A percentile compares a stretch with the other conserved stretches of the same genome.
Evolutionary conservation across 176 grass and related monocot species (phyloP).

Genomic region (Oryza punctata): DNA sequence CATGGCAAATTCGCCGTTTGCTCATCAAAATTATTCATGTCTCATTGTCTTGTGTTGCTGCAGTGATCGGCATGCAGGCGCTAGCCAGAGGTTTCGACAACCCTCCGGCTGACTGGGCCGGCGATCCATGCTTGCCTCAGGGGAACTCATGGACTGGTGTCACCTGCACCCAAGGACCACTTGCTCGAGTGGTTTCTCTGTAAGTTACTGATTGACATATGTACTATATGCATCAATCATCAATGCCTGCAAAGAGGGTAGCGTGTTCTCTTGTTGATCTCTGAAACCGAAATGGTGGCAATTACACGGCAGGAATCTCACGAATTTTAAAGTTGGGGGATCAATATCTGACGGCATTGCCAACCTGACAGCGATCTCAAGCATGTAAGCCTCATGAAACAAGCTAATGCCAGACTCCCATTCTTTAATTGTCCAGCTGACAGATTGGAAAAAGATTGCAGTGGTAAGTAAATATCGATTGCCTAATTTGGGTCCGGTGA

Average conservation of each 20-base stretch:
- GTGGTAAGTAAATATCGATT: background rate
- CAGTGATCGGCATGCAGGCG: conserved; percentile 82
- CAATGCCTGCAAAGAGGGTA: background rate
- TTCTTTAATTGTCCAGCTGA: background rate
- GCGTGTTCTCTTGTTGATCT: background rate
- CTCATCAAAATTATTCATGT: background rate
- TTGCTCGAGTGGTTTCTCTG: conserved; percentile 61
- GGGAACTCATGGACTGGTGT: conserved; percentile 84
- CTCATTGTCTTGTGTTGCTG: background rate
- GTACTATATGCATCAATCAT: background rate
- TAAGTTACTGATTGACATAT: conserved; percentile 37
- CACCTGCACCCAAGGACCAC: conserved; percentile 50
- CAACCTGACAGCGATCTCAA: conserved; percentile 74
- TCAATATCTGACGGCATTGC: conserved; percentile 59
- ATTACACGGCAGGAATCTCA: conserved; percentile 60
- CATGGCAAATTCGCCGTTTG: background rate
- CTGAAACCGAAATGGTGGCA: background rate
- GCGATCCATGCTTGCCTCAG: conserved; percentile 82
- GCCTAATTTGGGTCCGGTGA: background rate
- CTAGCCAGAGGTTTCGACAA: conserved; percentile 63
- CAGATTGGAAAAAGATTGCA: background rate
- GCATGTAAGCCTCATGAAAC: conserved; percentile 59
- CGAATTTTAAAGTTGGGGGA: conserved; percentile 61
- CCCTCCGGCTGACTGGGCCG: conserved; percentile 74
- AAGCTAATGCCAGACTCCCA: background rate